phyloP scores from a whole-genome alignment of 2,329 filamentous ascomycete species.

The Chrysosporium keratinophilum region DNA sequence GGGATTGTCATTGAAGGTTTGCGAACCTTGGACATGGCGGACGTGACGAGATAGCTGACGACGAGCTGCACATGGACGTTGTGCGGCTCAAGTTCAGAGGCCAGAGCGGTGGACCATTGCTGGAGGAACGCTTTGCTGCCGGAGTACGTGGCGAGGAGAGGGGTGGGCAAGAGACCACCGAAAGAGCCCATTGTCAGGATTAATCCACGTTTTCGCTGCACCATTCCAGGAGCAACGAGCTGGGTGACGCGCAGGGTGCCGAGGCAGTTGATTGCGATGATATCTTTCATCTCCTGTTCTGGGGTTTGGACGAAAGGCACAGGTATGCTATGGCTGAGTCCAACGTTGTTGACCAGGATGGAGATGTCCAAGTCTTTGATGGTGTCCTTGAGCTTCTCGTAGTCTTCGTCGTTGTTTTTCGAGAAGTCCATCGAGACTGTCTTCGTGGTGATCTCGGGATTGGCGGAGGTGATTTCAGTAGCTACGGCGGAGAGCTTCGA shows the following conservation, averaged over 20 bases:
- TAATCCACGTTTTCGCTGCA: conserved; percentile 70
- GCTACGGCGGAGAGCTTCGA: conserved; percentile 76
- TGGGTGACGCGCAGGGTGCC: conserved; percentile 83
- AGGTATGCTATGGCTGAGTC: conserved; percentile 85
- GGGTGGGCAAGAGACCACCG: conserved; percentile 82
- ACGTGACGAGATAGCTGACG: conserved; percentile 84
- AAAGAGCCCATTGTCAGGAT: conserved; percentile 97
- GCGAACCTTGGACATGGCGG: conserved; percentile 93
- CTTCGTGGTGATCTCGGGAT: conserved; percentile 59
- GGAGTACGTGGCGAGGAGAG: conserved; percentile 88
- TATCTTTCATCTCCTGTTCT: conserved; percentile 70
- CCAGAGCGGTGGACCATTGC: conserved; percentile 83
- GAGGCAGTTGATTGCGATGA: conserved; percentile 90
- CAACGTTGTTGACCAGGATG: conserved; percentile 93
- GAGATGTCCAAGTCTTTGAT: conserved; percentile 67
- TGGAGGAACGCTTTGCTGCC: conserved; percentile 97
- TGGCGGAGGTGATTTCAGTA: conserved; percentile 59
- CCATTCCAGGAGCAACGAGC: conserved; percentile 73
- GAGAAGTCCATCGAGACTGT: conserved; percentile 86
- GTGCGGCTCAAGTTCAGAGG: conserved; percentile 66
- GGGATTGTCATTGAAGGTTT: conserved; percentile 68
- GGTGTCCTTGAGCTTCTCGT: conserved; percentile 58
- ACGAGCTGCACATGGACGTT: conserved; percentile 86
- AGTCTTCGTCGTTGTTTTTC: conserved; percentile 67
- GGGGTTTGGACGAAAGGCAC: conserved; percentile 75